Evolutionary conservation across 768 basidiomycete species (phyloP).

Genomic region (Mycena latifolia): DNA sequence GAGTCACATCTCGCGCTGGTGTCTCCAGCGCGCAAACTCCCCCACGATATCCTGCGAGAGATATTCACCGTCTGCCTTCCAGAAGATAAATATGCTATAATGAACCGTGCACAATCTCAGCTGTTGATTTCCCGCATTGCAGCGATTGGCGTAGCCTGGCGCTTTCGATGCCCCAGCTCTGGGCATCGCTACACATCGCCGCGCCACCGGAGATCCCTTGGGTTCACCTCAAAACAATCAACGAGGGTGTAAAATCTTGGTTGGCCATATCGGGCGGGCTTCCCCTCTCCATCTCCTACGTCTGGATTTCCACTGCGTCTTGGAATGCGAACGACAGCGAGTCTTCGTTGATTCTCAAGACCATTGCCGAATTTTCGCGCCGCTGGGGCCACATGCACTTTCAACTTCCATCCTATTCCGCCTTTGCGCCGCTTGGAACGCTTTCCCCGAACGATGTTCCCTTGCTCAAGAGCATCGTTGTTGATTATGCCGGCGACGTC

Average conservation of each 20-base stretch:
- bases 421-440: neutral
- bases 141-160: conserved; percentile 7
- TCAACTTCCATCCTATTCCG: neutral
- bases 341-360: neutral
- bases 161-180: conserved; percentile 5
- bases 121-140: conserved; percentile 7
- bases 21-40: neutral
- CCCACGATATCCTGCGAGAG: conserved; percentile 15
- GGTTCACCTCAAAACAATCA: too few species aligned
- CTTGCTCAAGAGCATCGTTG: neutral
- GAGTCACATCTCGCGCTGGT: conserved; percentile 7
- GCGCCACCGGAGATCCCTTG: too few species aligned
- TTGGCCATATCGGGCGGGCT: neutral
- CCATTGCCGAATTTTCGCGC: neutral
- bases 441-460: neutral
- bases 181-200: neutral
- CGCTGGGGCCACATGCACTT: neutral
- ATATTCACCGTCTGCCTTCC: conserved; percentile 7
- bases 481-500: neutral
- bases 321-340: neutral
- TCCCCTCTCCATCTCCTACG: conserved; percentile 9
- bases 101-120: neutral
- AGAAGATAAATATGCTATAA: neutral
- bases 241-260: neutral
- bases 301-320: too few species aligned